Percentiles rank a stretch among this genome's conserved stretches.
These are phyloP conservation scores for Colletotrichum agaves DNA, from an alignment of 2,329 filamentous ascomycete genomes.

Conservation along the genomic window DNA sequence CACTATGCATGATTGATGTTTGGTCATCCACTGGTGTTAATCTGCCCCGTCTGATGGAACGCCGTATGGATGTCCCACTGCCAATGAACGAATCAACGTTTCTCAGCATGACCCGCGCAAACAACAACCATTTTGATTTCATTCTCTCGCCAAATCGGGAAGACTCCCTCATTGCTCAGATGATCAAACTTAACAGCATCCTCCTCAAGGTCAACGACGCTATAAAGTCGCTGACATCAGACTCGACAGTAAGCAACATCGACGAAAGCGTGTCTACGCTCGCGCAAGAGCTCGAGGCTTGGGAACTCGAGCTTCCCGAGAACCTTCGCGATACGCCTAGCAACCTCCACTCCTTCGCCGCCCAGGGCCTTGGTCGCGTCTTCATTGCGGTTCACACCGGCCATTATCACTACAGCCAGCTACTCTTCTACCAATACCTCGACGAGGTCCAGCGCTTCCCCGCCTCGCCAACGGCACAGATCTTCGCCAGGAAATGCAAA, in stretches of 20 bases:
- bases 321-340: constrained; percentile 50
- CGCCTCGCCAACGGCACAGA: constrained; percentile 21
- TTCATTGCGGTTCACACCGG: constrained; percentile 58
- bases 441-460: constrained; percentile 43
- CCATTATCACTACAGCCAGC: constrained; percentile 57
- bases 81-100: constrained; percentile 51
- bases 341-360: constrained; percentile 51
- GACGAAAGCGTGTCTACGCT: constrained; percentile 45
- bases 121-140: constrained; percentile 38
- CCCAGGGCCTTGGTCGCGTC: constrained; percentile 52
- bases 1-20: constrained; percentile 41
- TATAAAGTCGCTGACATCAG: constrained; percentile 38
- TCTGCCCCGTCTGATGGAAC: constrained; percentile 39
- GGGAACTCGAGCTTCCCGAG: constrained; percentile 48
- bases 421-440: constrained; percentile 60
- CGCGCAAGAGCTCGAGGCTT: constrained; percentile 47
- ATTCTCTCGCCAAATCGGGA: constrained; percentile 38
- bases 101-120: constrained; percentile 41
- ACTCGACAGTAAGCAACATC: constrained; percentile 42
- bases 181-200: constrained; percentile 45
- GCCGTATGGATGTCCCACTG: constrained; percentile 42
- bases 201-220: constrained; percentile 53
- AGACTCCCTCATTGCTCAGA: constrained; percentile 40
- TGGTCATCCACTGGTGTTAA: constrained; percentile 41
- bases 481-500: constrained; percentile 53